These are phyloP conservation scores for Tricholoma bakamatsutake DNA, from an alignment of 768 basidiomycete genomes.

Conservation along the genomic window DNA sequence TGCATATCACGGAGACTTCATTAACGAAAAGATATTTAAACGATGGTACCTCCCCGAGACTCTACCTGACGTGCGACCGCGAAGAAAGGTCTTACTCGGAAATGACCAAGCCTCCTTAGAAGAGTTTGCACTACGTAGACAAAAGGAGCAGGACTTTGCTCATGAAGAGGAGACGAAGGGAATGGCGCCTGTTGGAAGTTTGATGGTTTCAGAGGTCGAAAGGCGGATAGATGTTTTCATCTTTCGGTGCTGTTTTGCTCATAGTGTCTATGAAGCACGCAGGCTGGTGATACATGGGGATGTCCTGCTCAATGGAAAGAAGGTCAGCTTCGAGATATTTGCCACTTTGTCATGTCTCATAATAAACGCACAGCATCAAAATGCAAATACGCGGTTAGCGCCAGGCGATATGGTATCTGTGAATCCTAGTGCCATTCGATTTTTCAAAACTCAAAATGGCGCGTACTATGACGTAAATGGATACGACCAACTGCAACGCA, in stretches of 20 bases:
- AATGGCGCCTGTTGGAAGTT: constrained; percentile 85
- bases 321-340: constrained; percentile 43
- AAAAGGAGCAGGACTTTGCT: constrained; percentile 42
- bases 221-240: constrained; percentile 88
- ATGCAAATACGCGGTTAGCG: constrained; percentile 82
- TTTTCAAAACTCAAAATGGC: constrained; percentile 43
- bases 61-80: constrained; percentile 80
- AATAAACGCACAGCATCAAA: constrained; percentile 52
- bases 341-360: neutral
- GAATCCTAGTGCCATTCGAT: constrained; percentile 71
- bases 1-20: constrained; percentile 94
- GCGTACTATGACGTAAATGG: constrained; percentile 30
- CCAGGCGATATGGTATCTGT: constrained; percentile 95
- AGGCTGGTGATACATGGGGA: constrained; percentile 81
- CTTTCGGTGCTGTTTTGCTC: constrained; percentile 83
- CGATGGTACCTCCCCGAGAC: constrained; percentile 88
- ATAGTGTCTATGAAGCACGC: constrained; percentile 87
- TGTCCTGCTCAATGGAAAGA: constrained; percentile 84
- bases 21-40: constrained; percentile 90
- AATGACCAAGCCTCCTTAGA: constrained; percentile 43
- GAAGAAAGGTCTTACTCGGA: constrained; percentile 32
- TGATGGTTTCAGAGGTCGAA: constrained; percentile 97
- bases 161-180: constrained; percentile 53
- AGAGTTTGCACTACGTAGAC: constrained; percentile 54
- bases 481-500: constrained; percentile 10